A percentile compares a stretch with the other conserved stretches of the same genome.
phyloP scores from a whole-genome alignment of 139 green algal genomes.

The Picochlorum costavermella region DNA sequence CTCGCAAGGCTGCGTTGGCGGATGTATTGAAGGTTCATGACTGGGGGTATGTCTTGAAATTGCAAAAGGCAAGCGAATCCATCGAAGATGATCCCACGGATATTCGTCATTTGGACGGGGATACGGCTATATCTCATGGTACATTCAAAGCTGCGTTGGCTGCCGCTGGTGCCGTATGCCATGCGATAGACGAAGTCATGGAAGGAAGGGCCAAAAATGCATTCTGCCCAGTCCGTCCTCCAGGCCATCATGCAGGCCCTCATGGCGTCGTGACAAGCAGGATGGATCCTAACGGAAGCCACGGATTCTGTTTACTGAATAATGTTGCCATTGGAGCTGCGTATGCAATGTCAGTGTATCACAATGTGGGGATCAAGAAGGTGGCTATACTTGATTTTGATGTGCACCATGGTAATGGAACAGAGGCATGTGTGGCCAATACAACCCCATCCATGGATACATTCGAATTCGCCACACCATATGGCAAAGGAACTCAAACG shows the following conservation, averaged over 20 bases:
- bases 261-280: constrained; percentile 47
- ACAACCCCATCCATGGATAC: constrained; percentile 26
- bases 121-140: constrained; percentile 69
- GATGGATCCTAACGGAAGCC: constrained; percentile 41
- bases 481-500: constrained; percentile 56
- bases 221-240: constrained; percentile 83
- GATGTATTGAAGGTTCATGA: constrained; percentile 81
- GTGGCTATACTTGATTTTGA: constrained; percentile 91
- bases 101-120: constrained; percentile 63
- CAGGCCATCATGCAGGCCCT: constrained; percentile 81
- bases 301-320: constrained; percentile 93
- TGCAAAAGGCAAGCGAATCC: constrained; percentile 47
- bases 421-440: constrained; percentile 44
- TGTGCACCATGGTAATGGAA: constrained; percentile 92
- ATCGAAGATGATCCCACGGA: constrained; percentile 24
- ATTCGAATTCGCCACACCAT: constrained; percentile 51
- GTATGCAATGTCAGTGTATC: constrained; percentile 75
- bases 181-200: constrained; percentile 64
- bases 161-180: constrained; percentile 60
- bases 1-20: constrained; percentile 29
- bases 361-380: constrained; percentile 48
- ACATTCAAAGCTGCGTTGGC: constrained; percentile 64
- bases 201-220: constrained; percentile 49
- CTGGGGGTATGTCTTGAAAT: constrained; percentile 67
- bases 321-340: constrained; percentile 84